These are phyloP conservation scores for Xylaria bambusicola DNA, from an alignment of 495 filamentous ascomycete species.

Conservation along the genomic window DNA sequence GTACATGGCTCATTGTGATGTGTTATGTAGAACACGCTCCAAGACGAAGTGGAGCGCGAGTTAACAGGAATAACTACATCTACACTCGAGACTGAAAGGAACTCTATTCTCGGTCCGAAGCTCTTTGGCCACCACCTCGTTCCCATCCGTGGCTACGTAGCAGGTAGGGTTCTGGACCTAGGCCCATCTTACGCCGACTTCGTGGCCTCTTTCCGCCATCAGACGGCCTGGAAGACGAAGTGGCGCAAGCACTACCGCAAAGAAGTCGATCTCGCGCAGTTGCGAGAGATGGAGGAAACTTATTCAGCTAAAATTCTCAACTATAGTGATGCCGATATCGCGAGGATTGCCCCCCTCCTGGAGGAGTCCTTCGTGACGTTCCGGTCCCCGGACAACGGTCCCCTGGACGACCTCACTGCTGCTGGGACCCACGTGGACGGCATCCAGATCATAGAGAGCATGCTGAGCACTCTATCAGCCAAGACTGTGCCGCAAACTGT, in stretches of 20 bases:
- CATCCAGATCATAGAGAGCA: background rate
- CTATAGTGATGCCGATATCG: slow-evolving; percentile 17
- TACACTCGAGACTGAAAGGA: background rate
- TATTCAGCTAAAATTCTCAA: slow-evolving; percentile 21
- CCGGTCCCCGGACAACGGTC: background rate
- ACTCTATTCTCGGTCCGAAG: background rate
- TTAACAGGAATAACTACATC: background rate
- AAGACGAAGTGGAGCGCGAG: slow-evolving; percentile 6
- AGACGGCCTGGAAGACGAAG: slow-evolving; percentile 20
- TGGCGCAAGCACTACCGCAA: slow-evolving; percentile 21
- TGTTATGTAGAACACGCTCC: background rate
- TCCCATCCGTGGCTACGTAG: slow-evolving; percentile 17
- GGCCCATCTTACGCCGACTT: slow-evolving; percentile 17
- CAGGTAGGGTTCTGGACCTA: slow-evolving; percentile 16
- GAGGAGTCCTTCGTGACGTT: slow-evolving; percentile 4
- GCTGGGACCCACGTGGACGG: background rate
- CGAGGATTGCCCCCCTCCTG: slow-evolving; percentile 15
- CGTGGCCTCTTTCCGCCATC: slow-evolving; percentile 19
- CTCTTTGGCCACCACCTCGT: slow-evolving; percentile 1
- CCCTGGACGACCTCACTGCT: background rate
- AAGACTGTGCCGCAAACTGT: too few species aligned
- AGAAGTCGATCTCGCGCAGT: slow-evolving; percentile 7
- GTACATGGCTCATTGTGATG: too few species aligned
- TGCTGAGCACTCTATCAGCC: background rate
- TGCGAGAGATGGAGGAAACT: slow-evolving; percentile 21